A percentile compares a stretch with the other conserved stretches of the same genome.
These are phyloP conservation scores for Bonia amplexicaulis DNA, from an alignment of 176 grass and related monocot genomes.

Conservation along the genomic window DNA sequence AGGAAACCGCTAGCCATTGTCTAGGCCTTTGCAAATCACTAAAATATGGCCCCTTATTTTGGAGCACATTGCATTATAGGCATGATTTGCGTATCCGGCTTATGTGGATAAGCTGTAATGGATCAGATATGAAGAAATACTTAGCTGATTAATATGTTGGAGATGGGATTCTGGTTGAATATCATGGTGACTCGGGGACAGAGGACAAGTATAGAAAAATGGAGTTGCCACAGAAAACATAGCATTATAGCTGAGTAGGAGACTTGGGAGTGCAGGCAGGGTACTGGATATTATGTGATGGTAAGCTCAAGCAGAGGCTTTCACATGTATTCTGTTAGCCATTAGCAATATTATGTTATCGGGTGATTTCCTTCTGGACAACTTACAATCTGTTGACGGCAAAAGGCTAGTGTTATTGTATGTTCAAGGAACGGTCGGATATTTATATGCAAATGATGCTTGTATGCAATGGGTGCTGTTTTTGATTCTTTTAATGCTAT, in stretches of 20 bases:
- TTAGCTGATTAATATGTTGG: neutral
- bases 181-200: neutral
- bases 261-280: neutral
- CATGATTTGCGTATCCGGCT: neutral
- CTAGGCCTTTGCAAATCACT: neutral
- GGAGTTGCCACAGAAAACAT: neutral
- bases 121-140: neutral
- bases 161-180: neutral
- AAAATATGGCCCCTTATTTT: neutral
- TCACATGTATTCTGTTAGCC: neutral
- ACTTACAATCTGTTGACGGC: neutral
- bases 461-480: neutral
- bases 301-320: neutral
- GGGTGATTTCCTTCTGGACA: neutral
- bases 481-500: neutral
- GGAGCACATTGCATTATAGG: neutral
- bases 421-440: neutral
- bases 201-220: constrained; percentile 1
- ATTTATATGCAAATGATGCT: neutral
- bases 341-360: neutral
- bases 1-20: neutral
- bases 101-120: neutral
- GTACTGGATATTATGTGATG: neutral
- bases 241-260: neutral
- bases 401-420: neutral